Conservation (phyloP, 1,284 basidiomycete species). For the Leccinum huronense region DNA sequence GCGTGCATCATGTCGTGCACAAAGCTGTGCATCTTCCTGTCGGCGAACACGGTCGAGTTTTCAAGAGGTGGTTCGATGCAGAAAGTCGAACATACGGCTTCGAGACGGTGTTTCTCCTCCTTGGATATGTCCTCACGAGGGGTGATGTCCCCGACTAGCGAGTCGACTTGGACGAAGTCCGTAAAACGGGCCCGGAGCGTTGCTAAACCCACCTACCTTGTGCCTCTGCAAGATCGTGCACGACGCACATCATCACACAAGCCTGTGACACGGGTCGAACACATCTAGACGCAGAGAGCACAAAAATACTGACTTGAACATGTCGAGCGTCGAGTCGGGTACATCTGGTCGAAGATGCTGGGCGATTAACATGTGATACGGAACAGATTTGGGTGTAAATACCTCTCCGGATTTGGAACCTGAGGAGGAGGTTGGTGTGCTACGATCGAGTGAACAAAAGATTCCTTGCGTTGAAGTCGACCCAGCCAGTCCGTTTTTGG, state of each 20-base stretch:
- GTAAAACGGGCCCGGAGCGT: background rate
- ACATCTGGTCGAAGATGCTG: conserved; percentile 97
- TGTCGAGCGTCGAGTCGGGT: conserved; percentile 72
- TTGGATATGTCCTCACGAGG: conserved; percentile 83
- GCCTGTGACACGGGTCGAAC: conserved; percentile 42
- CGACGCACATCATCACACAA: conserved; percentile 87
- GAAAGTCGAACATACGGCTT: conserved; percentile 48
- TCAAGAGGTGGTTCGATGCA: background rate
- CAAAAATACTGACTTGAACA: conserved; percentile 58
- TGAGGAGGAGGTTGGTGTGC: conserved; percentile 31
- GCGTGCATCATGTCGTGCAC: conserved; percentile 86
- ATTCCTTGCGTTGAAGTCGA: conserved; percentile 68
- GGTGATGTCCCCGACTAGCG: conserved; percentile 86
- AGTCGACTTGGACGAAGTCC: conserved; percentile 5
- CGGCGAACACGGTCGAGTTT: too few relatives aligned
- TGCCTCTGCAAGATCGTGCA: conserved; percentile 96
- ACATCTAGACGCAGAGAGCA: background rate
- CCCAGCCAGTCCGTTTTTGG: conserved; percentile 94
- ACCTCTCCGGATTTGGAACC: conserved; percentile 81
- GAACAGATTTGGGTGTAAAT: conserved; percentile 29
- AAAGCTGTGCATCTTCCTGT: conserved; percentile 86
- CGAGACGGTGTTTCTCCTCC: conserved; percentile 75
- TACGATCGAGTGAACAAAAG: background rate
- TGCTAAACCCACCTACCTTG: conserved; percentile 51
- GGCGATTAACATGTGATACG: background rate